phyloP scores from a whole-genome alignment of 2,329 filamentous ascomycete genomes.

The Apiospora koreana region DNA sequence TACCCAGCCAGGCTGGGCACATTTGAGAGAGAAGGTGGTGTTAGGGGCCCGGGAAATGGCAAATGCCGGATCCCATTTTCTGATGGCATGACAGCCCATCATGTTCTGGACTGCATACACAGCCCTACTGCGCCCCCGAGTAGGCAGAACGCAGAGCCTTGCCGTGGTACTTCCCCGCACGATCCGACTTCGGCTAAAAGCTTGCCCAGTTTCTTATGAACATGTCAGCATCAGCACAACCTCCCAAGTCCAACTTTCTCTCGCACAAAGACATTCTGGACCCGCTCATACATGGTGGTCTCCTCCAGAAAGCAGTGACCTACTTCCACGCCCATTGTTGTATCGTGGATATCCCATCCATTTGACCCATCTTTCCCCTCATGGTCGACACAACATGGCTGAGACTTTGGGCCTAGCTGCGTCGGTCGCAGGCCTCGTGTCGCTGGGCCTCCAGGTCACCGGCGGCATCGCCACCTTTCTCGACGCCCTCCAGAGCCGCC shows the following conservation, averaged over 20 bases:
- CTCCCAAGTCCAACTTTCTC: too few relatives aligned
- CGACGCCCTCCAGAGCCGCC: conserved; percentile 5
- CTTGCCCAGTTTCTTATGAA: neutral
- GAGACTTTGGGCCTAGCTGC: conserved; percentile 20
- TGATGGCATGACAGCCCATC: too few relatives aligned
- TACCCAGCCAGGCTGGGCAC: too few relatives aligned
- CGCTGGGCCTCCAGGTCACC: conserved; percentile 8
- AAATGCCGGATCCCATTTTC: too few relatives aligned
- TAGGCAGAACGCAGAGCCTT: neutral
- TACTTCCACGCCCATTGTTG: neutral
- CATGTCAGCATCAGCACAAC: neutral
- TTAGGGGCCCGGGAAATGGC: too few relatives aligned
- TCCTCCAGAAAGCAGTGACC: neutral
- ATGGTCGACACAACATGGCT: conserved; percentile 14
- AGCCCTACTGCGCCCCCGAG: neutral
- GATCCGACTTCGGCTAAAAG: too few relatives aligned
- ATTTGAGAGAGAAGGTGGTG: too few relatives aligned
- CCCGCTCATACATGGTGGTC: neutral
- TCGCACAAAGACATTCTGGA: neutral
- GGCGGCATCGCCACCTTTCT: neutral
- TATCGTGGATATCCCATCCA: neutral
- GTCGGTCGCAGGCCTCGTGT: conserved; percentile 12
- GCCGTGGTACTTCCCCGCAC: neutral
- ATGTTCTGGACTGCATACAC: neutral
- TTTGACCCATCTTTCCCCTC: neutral